A percentile compares a stretch with the other conserved stretches of the same genome.
Evolutionary conservation across 2,329 filamentous ascomycete species (phyloP).

Genomic region (Colletotrichum sidae): DNA sequence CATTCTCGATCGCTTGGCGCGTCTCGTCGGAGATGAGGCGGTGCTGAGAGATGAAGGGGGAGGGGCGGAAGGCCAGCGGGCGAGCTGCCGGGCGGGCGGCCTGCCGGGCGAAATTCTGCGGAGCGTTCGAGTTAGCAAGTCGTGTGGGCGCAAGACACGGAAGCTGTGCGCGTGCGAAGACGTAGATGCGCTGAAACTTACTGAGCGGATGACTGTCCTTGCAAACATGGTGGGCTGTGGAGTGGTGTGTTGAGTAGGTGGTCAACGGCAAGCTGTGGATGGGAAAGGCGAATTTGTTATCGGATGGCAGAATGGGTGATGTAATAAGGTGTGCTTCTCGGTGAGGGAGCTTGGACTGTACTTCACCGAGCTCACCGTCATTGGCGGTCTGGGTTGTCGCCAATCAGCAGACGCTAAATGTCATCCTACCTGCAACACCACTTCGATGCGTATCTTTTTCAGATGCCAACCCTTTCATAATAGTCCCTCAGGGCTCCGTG

Average conservation of each 20-base stretch:
- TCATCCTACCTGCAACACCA: not conserved
- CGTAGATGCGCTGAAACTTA: not conserved
- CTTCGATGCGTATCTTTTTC: no score
- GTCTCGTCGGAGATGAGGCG: constrained; percentile 86
- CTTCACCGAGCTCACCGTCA: constrained; percentile 1
- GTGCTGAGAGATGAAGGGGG: constrained; percentile 50
- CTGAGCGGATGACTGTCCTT: constrained; percentile 33
- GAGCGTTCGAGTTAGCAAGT: constrained; percentile 23
- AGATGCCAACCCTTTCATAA: no score
- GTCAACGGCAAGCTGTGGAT: constrained; percentile 18
- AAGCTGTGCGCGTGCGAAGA: rapidly evolving
- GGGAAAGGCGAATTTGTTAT: constrained; percentile 33
- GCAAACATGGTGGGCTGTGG: constrained; percentile 26
- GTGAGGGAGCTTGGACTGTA: constrained; percentile 28
- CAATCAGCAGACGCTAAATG: not conserved
- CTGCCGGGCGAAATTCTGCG: constrained; percentile 52
- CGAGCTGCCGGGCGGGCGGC: constrained; percentile 49
- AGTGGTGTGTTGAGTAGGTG: constrained; percentile 13
- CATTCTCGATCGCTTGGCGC: constrained; percentile 87
- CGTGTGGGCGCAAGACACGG: not conserved
- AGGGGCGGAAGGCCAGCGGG: constrained; percentile 39
- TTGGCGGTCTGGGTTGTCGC: not conserved
- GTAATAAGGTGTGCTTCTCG: constrained; percentile 29
- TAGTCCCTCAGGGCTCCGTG: no score
- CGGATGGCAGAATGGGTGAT: constrained; percentile 33